Conservation (phyloP, 2,329 filamentous ascomycete genomes). For the Aciculosporium take region DNA sequence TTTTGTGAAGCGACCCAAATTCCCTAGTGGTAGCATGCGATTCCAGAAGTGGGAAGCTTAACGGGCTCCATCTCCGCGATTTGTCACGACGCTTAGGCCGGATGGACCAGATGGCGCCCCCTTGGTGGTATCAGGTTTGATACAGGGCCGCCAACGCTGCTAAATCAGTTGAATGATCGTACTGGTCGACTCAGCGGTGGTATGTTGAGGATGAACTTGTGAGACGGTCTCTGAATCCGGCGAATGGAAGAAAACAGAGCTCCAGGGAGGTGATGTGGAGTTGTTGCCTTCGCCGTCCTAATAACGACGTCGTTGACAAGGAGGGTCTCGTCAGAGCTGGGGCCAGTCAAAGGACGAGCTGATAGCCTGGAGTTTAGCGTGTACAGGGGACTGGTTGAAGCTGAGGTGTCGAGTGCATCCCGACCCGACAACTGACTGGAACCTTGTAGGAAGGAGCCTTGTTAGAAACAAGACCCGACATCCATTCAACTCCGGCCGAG, state of each 20-base stretch:
- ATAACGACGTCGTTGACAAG: conserved; percentile 1
- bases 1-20: background rate
- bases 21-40: conserved; percentile 7
- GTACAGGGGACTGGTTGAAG: background rate
- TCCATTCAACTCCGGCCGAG: background rate
- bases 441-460: too few relatives aligned
- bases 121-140: background rate
- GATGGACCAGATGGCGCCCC: conserved; percentile 1
- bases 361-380: conserved; percentile 1
- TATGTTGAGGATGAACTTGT: background rate
- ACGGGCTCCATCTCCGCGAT: conserved; percentile 27
- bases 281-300: background rate
- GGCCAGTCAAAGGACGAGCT: conserved; percentile 1
- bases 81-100: conserved; percentile 9
- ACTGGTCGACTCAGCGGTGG: background rate
- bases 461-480: too few relatives aligned
- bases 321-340: conserved; percentile 3
- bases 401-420: background rate
- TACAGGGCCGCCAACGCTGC: background rate
- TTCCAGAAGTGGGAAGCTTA: conserved; percentile 12
- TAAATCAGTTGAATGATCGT: background rate
- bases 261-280: background rate
- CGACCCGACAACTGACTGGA: too few relatives aligned
- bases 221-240: background rate
- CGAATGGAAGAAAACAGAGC: background rate